Evolutionary conservation across 768 basidiomycete species (phyloP).

Genomic region (Leccinellum albellum): DNA sequence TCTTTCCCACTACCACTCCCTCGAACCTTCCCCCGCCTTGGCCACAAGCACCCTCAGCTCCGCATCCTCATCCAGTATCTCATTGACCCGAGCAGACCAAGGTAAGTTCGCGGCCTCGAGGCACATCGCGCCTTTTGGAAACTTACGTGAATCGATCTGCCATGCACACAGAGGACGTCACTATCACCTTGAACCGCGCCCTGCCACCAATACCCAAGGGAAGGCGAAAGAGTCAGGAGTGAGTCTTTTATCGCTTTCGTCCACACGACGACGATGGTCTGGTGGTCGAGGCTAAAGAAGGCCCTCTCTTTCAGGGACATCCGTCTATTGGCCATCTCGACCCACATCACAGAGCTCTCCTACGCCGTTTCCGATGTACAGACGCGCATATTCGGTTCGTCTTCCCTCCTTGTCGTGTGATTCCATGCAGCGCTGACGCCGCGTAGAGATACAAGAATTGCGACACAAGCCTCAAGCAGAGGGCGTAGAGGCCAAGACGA

Average conservation of each 20-base stretch:
- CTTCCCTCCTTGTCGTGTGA: background rate
- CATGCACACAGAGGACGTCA: constrained; percentile 59
- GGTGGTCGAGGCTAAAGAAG: constrained; percentile 27
- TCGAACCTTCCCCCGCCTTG: constrained; percentile 26
- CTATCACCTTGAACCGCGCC: constrained; percentile 56
- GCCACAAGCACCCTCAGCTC: constrained; percentile 19
- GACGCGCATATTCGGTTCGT: constrained; percentile 82
- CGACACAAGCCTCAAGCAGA: constrained; percentile 79
- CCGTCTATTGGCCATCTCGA: constrained; percentile 71
- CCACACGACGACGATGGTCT: constrained; percentile 20
- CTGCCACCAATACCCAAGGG: constrained; percentile 41
- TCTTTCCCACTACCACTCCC: constrained; percentile 32
- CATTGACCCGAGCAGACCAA: constrained; percentile 58
- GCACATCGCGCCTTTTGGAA: constrained; percentile 24
- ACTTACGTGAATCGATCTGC: constrained; percentile 33
- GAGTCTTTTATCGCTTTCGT: constrained; percentile 33
- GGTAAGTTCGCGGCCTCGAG: constrained; percentile 42
- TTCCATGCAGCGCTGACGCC: constrained; percentile 9
- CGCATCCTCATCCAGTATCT: constrained; percentile 47
- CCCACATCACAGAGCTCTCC: constrained; percentile 83
- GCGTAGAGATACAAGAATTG: constrained; percentile 84
- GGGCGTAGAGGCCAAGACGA: constrained; percentile 49
- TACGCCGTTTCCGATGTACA: constrained; percentile 87
- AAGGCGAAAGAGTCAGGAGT: constrained; percentile 66
- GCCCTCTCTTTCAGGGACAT: constrained; percentile 54